Evolutionary conservation across 2,329 filamentous ascomycete genomes (phyloP).

Genomic region (Ophiocordyceps camponoti-saundersi): DNA sequence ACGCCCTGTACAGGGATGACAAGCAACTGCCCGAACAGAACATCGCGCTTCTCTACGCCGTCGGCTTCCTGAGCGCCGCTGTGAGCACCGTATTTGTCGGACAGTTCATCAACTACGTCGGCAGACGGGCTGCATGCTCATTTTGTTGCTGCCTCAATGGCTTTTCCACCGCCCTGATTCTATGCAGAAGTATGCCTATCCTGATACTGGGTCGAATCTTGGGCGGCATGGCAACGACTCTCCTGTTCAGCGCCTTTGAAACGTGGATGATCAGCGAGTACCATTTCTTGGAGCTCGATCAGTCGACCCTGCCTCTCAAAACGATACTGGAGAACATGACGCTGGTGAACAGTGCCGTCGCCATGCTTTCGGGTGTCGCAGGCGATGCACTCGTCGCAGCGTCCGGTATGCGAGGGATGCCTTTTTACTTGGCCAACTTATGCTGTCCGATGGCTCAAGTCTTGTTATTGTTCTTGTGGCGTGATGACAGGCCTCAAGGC

Average conservation of each 20-base stretch:
- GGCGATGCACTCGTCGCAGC: slow-evolving; percentile 31
- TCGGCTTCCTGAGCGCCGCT: slow-evolving; percentile 30
- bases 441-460: background rate
- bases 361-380: slow-evolving; percentile 33
- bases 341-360: slow-evolving; percentile 35
- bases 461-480: background rate
- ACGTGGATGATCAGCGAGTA: slow-evolving; percentile 44
- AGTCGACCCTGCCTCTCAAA: slow-evolving; percentile 23
- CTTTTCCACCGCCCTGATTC: slow-evolving; percentile 32
- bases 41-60: slow-evolving; percentile 27
- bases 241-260: slow-evolving; percentile 42
- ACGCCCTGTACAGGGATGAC: slow-evolving; percentile 33
- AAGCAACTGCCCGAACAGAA: slow-evolving; percentile 24
- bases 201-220: slow-evolving; percentile 36
- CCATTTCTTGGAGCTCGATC: slow-evolving; percentile 25
- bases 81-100: slow-evolving; percentile 24
- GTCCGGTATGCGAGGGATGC: slow-evolving; percentile 30
- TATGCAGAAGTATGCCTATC: slow-evolving; percentile 21
- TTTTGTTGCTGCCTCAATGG: slow-evolving; percentile 35
- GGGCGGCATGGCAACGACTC: slow-evolving; percentile 37
- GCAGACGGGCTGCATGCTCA: slow-evolving; percentile 32
- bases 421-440: slow-evolving; percentile 19
- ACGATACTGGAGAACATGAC: slow-evolving; percentile 35
- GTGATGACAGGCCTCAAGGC: background rate
- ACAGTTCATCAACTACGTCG: slow-evolving; percentile 23